Base-by-base conservation (phyloP, 192 early-diverging fungal genomes). In the Funneliformis mosseae region DNA sequence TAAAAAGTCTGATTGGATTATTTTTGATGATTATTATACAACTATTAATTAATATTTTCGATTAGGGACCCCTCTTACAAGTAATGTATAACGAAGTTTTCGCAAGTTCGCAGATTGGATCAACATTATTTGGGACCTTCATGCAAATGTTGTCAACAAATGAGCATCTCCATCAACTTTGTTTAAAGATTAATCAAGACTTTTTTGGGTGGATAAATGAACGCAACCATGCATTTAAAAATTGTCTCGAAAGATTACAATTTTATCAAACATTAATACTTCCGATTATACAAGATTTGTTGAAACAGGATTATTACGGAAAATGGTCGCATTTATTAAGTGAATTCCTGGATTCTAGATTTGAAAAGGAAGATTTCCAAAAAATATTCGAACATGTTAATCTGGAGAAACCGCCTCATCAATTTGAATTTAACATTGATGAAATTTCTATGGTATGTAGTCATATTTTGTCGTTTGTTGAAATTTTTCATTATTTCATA, bases 161-260 rank as follows among this genome's bases (percentile, higher is more conserved):
- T 38, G 74, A 76, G 3, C 16, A 33, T n/a, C 43, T 63, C 1
- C 55, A 23, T 41, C 55, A 76, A 38, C 27, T 21, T 21, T 76
- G 74, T 23, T 25, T 10, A 9, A 59, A 76, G 41, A 76, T 62
- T 62, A 59, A 76, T 7, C 74, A 63, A 59, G 74, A 76, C 5
- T 62, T 76, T 33, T 39, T 76, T 45, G 38, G n/a, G 16, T 76
- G 74, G 74, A 62, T 76, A 21, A 76, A 59, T 39, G 74, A 76
- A 11, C 74, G 74, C n/a, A 62, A 76, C n/a, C 8, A 11, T 28
- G 38, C 55, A 25, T 76, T 59, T 18, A 76, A 59, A 28, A 42
- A 41, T 59, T 76, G 74, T 11, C 25, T 76, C 12, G 74, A 76
- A 42, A 25, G 50, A 8, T 59, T 76, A 38, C 74, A 76, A 76